Conservation (phyloP, 495 filamentous ascomycete species). For the Cladorrhinum samala region DNA sequence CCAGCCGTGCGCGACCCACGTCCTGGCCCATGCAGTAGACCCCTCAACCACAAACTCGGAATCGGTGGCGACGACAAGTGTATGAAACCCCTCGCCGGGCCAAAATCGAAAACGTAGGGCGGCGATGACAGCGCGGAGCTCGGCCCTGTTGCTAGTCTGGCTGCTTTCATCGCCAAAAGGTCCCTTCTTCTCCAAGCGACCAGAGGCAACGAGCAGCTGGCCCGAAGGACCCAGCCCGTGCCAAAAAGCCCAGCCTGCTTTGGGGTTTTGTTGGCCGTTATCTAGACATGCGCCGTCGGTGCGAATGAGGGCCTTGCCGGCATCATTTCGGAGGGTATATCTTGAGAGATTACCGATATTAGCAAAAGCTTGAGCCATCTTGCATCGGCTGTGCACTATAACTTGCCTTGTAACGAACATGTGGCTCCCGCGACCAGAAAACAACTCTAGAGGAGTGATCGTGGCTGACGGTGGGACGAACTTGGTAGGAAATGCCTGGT, state of each 20-base stretch:
- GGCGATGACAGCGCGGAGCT: constrained; percentile 39
- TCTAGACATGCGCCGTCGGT: constrained; percentile 34
- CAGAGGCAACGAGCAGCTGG: constrained; percentile 6
- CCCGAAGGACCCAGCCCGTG: constrained; percentile 10
- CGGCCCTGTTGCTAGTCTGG: constrained; percentile 40
- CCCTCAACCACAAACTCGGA: constrained; percentile 40
- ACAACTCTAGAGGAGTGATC: no score
- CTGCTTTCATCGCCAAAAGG: constrained; percentile 24
- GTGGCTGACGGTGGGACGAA: no score
- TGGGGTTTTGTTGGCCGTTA: constrained; percentile 28
- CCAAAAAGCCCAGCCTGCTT: constrained; percentile 35
- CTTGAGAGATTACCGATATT: no score
- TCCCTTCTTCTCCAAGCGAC: constrained; percentile 29
- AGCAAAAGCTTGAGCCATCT: no score
- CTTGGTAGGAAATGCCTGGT: no score
- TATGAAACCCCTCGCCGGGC: constrained; percentile 32
- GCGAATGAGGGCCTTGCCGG: constrained; percentile 13
- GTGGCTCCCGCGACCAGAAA: no score
- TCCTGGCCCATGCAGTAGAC: constrained; percentile 32
- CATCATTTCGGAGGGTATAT: constrained; percentile 25
- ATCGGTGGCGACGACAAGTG: constrained; percentile 42
- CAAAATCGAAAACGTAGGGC: constrained; percentile 32
- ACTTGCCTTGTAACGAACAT: no score
- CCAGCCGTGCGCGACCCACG: constrained; percentile 40
- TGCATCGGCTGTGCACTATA: no score